These are phyloP conservation scores for Pythium apleroticum DNA, from an alignment of 352 stramenopile genomes.

Conservation along the genomic window DNA sequence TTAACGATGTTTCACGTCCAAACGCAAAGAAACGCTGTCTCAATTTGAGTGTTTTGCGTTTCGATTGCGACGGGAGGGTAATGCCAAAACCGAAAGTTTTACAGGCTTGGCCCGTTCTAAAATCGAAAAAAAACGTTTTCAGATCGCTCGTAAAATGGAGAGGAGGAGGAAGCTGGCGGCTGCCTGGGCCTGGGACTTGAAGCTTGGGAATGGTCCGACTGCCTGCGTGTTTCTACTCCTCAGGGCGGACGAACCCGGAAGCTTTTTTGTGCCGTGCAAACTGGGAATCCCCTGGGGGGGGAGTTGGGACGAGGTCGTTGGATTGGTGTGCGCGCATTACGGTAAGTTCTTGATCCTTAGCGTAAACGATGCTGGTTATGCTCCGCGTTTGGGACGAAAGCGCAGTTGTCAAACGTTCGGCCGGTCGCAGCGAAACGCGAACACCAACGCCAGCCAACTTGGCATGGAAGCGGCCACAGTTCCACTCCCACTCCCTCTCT, in stretches of 20 bases:
- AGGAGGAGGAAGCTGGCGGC: no score
- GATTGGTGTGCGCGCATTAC: no score
- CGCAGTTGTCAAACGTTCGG: neutral
- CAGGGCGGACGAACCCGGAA: no score
- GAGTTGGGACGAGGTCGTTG: no score
- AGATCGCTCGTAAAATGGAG: neutral
- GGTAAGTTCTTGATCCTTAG: neutral
- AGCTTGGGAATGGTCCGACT: neutral
- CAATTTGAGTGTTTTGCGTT: neutral
- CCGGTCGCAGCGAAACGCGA: neutral
- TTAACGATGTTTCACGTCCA: neutral
- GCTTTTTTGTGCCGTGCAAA: no score
- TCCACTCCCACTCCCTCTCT: no score
- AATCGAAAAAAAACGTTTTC: neutral
- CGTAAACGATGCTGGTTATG: neutral
- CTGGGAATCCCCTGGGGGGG: no score
- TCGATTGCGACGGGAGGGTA: no score
- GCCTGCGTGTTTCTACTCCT: neutral
- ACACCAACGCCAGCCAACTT: neutral
- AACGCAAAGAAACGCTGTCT: conserved; percentile 9
- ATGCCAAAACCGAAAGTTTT: no score
- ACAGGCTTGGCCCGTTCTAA: neutral
- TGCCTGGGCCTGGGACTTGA: neutral
- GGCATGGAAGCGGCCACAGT: no score
- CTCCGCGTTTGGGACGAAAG: neutral